Conservation (phyloP, 257 asterid species). For the Forsythia suspensa region DNA sequence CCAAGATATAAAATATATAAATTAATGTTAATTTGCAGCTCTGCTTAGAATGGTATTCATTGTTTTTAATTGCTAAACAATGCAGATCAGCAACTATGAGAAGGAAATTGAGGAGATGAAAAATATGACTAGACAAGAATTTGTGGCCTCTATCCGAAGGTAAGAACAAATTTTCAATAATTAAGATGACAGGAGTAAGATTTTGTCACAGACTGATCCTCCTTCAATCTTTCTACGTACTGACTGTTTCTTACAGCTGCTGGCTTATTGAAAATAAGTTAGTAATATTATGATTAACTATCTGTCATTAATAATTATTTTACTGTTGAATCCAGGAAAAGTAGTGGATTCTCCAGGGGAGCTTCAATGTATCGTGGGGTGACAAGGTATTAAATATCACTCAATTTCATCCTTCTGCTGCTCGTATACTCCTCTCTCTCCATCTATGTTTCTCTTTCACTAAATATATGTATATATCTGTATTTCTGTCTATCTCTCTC, state of each 20-base stretch:
- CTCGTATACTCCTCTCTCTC: neutral
- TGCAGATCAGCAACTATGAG: constrained; percentile 83
- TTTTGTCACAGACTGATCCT: constrained; percentile 31
- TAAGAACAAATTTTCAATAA: constrained; percentile 9
- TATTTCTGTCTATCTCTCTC: constrained; percentile 10
- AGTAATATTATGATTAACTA: neutral
- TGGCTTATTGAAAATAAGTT: neutral
- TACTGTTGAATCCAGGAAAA: constrained; percentile 51
- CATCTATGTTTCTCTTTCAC: neutral
- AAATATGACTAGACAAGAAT: constrained; percentile 93
- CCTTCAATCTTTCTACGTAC: constrained; percentile 10
- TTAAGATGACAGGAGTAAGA: constrained; percentile 24
- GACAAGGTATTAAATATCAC: constrained; percentile 51
- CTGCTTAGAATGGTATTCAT: neutral
- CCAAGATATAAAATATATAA: neutral
- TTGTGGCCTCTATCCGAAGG: constrained; percentile 95
- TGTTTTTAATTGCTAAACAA: neutral
- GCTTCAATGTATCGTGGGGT: constrained; percentile 97
- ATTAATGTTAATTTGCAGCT: neutral
- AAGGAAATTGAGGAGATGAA: constrained; percentile 94
- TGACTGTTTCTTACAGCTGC: neutral
- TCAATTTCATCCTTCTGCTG: neutral
- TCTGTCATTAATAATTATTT: constrained; percentile 5
- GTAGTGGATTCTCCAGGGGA: constrained; percentile 93
- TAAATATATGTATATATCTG: neutral